phyloP scores from a whole-genome alignment of 805 yeast species.

The Cyberlindnera nakhonratchasimensis region DNA sequence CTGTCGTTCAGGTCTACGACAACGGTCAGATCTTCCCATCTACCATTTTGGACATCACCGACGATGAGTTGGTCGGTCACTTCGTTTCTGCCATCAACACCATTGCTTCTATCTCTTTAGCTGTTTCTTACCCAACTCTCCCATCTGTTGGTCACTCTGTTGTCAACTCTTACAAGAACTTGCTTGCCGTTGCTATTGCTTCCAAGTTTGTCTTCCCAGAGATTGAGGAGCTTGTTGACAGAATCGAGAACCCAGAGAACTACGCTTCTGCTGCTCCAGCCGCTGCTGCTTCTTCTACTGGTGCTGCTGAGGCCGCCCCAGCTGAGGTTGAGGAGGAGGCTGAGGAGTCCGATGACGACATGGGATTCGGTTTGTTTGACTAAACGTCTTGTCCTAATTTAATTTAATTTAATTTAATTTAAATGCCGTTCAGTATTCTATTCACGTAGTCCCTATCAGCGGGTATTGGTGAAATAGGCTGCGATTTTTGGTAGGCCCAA shows the following conservation, averaged over 20 bases:
- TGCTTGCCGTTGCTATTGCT: slow-evolving; percentile 96
- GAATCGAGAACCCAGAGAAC: slow-evolving; percentile 99
- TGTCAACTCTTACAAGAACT: slow-evolving; percentile 98
- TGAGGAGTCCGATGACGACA: slow-evolving; percentile 67
- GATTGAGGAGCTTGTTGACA: slow-evolving; percentile 98
- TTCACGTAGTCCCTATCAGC: no score
- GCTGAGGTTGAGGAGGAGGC: slow-evolving; percentile 73
- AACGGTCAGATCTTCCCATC: slow-evolving; percentile 98
- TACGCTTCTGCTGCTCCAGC: slow-evolving; percentile 99
- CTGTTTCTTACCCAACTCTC: slow-evolving; percentile 98
- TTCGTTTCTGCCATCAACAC: slow-evolving; percentile 87
- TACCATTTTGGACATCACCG: slow-evolving; percentile 95
- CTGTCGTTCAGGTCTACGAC: slow-evolving; percentile 96
- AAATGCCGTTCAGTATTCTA: neutral
- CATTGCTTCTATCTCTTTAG: slow-evolving; percentile 95
- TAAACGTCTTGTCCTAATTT: slow-evolving; percentile 44
- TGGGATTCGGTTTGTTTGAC: slow-evolving; percentile 99
- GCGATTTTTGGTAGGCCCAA: no score
- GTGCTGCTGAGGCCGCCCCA: slow-evolving; percentile 67
- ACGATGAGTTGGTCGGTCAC: slow-evolving; percentile 90
- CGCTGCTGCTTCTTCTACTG: slow-evolving; percentile 81
- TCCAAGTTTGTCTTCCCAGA: slow-evolving; percentile 99
- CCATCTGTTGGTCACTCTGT: slow-evolving; percentile 99
- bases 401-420: slow-evolving; percentile 8
- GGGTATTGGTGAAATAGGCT: no score